Evolutionary conservation across 106 monocot species (phyloP).

Genomic region (Acorus calamus): DNA sequence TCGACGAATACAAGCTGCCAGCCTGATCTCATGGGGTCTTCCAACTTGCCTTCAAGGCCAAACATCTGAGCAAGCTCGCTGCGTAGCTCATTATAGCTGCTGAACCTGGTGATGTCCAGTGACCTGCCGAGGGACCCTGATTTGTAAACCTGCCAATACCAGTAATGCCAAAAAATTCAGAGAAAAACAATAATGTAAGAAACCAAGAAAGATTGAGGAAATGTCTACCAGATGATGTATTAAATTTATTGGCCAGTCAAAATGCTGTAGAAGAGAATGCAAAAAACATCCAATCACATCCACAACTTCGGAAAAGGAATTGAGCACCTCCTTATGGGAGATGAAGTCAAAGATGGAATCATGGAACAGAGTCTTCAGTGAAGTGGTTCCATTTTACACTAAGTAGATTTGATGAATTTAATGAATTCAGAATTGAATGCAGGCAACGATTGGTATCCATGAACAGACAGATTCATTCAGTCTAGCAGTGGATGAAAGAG

Average conservation of each 20-base stretch:
- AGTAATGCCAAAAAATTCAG: background rate
- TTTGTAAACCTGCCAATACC: constrained; percentile 41
- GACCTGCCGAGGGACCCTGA: constrained; percentile 53
- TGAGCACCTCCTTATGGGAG: too few relatives aligned
- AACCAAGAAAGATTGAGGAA: too few relatives aligned
- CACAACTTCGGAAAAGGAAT: too few relatives aligned
- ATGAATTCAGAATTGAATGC: background rate
- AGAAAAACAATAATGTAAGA: background rate
- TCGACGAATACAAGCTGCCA: constrained; percentile 99
- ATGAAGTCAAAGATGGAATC: too few relatives aligned
- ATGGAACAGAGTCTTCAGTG: too few relatives aligned
- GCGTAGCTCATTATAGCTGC: constrained; percentile 42
- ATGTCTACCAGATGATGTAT: too few relatives aligned
- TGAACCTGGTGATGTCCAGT: constrained; percentile 51
- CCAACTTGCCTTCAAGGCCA: constrained; percentile 68
- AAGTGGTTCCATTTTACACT: background rate
- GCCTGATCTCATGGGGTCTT: constrained; percentile 95
- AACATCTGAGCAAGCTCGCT: constrained; percentile 56
- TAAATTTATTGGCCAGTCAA: too few relatives aligned
- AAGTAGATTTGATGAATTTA: background rate
- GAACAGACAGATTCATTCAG: too few relatives aligned
- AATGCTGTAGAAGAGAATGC: too few relatives aligned
- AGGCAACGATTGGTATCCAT: background rate
- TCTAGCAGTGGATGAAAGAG: background rate
- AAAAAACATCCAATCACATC: too few relatives aligned